Conservation (phyloP, 2,329 filamentous ascomycete species). For the Nothopassalora personata region DNA sequence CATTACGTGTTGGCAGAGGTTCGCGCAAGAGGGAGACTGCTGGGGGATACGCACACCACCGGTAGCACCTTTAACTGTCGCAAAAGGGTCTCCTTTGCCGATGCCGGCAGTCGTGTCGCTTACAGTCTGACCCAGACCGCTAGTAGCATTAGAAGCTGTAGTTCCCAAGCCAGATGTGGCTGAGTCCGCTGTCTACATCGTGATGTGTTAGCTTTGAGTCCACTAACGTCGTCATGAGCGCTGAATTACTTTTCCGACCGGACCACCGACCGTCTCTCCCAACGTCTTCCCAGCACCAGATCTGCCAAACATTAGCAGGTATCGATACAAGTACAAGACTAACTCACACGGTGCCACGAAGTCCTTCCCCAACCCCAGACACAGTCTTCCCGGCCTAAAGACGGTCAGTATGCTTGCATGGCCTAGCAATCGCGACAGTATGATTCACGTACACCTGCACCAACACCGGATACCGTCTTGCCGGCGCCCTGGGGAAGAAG, state of each 20-base stretch:
- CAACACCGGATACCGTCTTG: constrained; percentile 29
- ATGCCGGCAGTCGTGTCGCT: constrained; percentile 41
- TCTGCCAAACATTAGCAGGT: constrained; percentile 6
- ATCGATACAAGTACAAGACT: not conserved
- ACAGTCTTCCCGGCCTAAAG: constrained; percentile 23
- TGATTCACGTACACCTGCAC: constrained; percentile 12
- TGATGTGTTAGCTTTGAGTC: constrained; percentile 15
- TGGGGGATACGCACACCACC: constrained; percentile 16
- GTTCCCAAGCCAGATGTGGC: constrained; percentile 39
- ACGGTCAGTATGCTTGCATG: constrained; percentile 3
- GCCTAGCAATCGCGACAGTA: not conserved
- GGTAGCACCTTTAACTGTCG: constrained; percentile 35
- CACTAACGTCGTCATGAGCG: not conserved
- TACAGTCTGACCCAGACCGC: constrained; percentile 40
- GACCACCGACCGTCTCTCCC: constrained; percentile 26
- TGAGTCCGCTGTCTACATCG: constrained; percentile 30
- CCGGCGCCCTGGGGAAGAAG: constrained; percentile 12
- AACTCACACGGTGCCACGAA: constrained; percentile 21
- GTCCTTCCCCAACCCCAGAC: constrained; percentile 23
- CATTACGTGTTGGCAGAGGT: not conserved
- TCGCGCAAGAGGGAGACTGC: not conserved
- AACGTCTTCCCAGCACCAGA: constrained; percentile 8
- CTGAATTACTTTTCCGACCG: constrained; percentile 31
- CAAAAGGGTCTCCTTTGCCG: constrained; percentile 39
- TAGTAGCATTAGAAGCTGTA: constrained; percentile 38